Evolutionary conservation across 768 basidiomycete species (phyloP).

Genomic region (Tricholoma hemisulphureum): DNA sequence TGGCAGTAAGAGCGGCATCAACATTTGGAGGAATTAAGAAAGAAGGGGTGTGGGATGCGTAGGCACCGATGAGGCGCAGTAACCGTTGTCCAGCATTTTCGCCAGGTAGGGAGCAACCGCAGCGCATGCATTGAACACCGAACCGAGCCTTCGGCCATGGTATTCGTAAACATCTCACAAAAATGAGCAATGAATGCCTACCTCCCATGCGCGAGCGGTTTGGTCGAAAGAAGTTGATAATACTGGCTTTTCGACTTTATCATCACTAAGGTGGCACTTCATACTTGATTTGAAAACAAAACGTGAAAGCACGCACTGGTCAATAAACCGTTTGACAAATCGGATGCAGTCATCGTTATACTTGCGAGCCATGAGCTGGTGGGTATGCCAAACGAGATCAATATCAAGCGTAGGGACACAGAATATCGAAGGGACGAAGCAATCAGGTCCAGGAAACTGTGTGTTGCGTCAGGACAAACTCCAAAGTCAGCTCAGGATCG

Average conservation of each 20-base stretch:
- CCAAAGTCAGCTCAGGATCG: neutral
- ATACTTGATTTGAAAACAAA: neutral
- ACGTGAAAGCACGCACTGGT: constrained; percentile 40
- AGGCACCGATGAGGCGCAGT: constrained; percentile 24
- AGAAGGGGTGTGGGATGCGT: constrained; percentile 17
- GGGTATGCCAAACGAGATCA: constrained; percentile 67
- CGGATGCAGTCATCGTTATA: constrained; percentile 43
- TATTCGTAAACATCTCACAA: neutral
- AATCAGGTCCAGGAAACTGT: constrained; percentile 50
- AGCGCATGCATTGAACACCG: constrained; percentile 47
- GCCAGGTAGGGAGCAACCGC: constrained; percentile 50
- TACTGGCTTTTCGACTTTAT: constrained; percentile 25
- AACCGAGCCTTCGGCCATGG: constrained; percentile 37
- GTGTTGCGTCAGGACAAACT: neutral
- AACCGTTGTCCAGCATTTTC: constrained; percentile 40
- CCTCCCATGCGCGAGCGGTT: constrained; percentile 27
- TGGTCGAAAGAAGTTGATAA: constrained; percentile 26
- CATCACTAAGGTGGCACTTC: constrained; percentile 31
- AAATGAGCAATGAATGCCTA: neutral
- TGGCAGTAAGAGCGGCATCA: constrained; percentile 40
- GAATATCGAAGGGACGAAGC: constrained; percentile 32
- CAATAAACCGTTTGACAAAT: constrained; percentile 39
- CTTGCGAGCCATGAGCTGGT: constrained; percentile 46
- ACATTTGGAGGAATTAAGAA: constrained; percentile 30
- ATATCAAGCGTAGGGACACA: constrained; percentile 60